A percentile compares a stretch with the other conserved stretches of the same genome.
phyloP scores from a whole-genome alignment of 306 rosid species.

The Gleditsia sinensis region DNA sequence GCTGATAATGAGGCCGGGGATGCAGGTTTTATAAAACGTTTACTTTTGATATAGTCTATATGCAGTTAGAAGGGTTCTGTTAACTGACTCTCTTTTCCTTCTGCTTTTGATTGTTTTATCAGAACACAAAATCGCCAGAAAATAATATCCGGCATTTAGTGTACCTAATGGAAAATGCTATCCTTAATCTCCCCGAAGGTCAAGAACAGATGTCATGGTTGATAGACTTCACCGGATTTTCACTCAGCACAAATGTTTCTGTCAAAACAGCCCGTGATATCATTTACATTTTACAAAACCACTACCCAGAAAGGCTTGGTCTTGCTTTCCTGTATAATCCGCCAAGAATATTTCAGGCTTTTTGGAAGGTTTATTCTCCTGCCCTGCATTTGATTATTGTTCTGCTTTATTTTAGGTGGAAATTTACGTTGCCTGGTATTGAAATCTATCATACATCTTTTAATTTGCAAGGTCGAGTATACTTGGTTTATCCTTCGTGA shows the following conservation, averaged over 20 bases:
- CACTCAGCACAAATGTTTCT: constrained; percentile 53
- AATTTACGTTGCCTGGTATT: constrained; percentile 15
- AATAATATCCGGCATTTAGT: constrained; percentile 70
- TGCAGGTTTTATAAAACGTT: constrained; percentile 37
- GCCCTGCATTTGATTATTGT: constrained; percentile 14
- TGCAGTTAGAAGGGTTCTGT: constrained; percentile 3
- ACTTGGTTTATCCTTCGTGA: not conserved
- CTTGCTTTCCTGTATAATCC: constrained; percentile 75
- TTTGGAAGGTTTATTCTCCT: constrained; percentile 71
- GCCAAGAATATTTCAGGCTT: constrained; percentile 86
- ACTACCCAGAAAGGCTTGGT: constrained; percentile 95
- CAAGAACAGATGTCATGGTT: constrained; percentile 96
- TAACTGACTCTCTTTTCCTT: constrained; percentile 7
- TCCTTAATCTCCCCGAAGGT: constrained; percentile 79
- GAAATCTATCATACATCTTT: constrained; percentile 22
- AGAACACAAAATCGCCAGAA: constrained; percentile 74
- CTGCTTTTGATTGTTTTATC: not conserved
- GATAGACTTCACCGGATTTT: constrained; percentile 80
- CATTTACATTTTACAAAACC: constrained; percentile 75
- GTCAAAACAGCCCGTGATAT: constrained; percentile 77
- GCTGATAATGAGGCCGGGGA: constrained; percentile 89
- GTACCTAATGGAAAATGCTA: constrained; percentile 80
- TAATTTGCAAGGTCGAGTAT: constrained; percentile 12
- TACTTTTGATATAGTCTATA: not conserved
- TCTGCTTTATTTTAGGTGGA: constrained; percentile 15